Evolutionary conservation across 495 filamentous ascomycete species (phyloP), one percentile per base, ranked within the genome.

Genomic region (Penicillium goetzii): DNA sequence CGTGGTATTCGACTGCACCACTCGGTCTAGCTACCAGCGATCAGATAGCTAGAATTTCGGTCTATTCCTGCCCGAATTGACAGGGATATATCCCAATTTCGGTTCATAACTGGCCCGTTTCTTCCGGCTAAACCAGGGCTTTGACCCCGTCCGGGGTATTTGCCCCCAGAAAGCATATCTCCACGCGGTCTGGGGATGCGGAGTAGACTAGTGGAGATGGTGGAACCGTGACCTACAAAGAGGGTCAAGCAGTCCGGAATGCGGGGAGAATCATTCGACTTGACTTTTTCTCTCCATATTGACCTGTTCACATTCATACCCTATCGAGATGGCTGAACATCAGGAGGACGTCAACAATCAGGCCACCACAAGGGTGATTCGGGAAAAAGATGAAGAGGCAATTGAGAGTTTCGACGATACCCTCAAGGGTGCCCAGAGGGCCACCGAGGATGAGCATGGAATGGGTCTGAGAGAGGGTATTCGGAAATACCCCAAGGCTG

Each of bases 401-500:
- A 33, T 59, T 36, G 53, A 38, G 12, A 47, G 38, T 36, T 49
- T 38, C 3, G 36, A 50, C 32, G 66, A 61, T 14, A 64, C 34
- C 21, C 50, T 68, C 47, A 68, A 68, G 32, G 56, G 62, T 1
- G 62, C 62, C 36, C 56, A 59, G 49, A 53, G 62, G 26, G 62
- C 62, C 17, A 64, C 62, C 8, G 59, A 56, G 40, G 56, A 64
- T 12, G 62, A 64, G 14, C 62, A 64, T n/a, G 19, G 28, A n/a
- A 64, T 64, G 62, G 33, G 62, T 4, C 38, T 64, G 17, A 49
- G 62, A 10, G 62, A 59, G 21, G 62, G 62, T 49, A 64, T 64
- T 59, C 56, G 62, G 4, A 64, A 64, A 11, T 84, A 82, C 60
- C 78, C 77, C n/a, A 78, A 80, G 58, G 80, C 81, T 15, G 73